Evolutionary conservation across 2,329 filamentous ascomycete species (phyloP), one percentile per base, ranked within the genome.

Genomic region (Fusarium guadeloupense): DNA sequence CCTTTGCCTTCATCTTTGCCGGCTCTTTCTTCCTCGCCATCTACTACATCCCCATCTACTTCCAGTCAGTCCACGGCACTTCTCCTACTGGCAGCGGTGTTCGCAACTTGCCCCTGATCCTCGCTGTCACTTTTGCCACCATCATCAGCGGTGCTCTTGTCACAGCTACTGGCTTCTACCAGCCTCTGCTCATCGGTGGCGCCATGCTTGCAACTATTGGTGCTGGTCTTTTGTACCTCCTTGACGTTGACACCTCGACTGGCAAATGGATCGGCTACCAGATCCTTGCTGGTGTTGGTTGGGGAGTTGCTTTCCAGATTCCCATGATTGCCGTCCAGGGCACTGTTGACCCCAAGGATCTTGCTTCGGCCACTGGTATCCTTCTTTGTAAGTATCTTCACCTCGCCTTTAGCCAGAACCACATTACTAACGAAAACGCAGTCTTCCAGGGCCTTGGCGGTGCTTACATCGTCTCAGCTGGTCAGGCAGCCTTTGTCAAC

Each of bases 181-280:
- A 78, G 53, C 78, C 77, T 10, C 72, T 80, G 19, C 74, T 85
- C 55, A 76, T 83, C 35, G 76, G 76, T 6, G 81, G 81, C 6
- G 72, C 72, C 2, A 76, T 70, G 1, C 59, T 84, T 54, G 74
- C 78, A n/a, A 76, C 77, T 5, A 61, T 82, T 14, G 79, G 77
- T 5, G 69, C 76, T 16, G 80, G 79, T 10, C 69, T 81, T 3
- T 58, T 82, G 20, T 81, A 80, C 55, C 75, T 73, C 6, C 71
- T 82, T 5, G 71, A 76, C 8, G 63, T 76, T 9, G 59, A 74
- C 43, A 77, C 79, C 5, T 61, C 73, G 4, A 74, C 75, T 1
- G 78, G 71, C 12, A 73, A 75, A 34, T 84, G 82, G 81, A 81
- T 85, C 35, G 82, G 81, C 6, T 85, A 82, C 64, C 81, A 85